phyloP scores from a whole-genome alignment of 345 rosid genomes.

The Bretschneidera sinensis region DNA sequence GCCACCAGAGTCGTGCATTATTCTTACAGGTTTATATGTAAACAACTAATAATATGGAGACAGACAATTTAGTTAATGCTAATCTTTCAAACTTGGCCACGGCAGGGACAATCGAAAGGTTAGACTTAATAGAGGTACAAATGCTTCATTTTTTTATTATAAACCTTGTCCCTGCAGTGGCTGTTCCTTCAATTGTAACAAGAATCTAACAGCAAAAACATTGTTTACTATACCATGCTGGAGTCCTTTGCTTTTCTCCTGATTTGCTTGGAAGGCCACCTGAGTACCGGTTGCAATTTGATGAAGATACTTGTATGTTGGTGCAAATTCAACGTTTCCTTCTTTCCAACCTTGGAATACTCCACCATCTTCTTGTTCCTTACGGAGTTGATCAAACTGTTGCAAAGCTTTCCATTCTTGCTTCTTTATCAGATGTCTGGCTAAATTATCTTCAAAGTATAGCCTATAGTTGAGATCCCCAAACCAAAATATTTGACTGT shows the following conservation, averaged over 20 bases:
- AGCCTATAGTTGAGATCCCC: slow-evolving; percentile 80
- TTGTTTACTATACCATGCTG: slow-evolving; percentile 51
- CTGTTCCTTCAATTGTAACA: background rate
- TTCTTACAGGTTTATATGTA: background rate
- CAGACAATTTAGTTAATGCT: background rate
- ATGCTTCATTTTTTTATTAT: no score
- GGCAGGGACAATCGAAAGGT: background rate
- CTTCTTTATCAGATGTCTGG: slow-evolving; percentile 48
- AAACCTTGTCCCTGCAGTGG: background rate
- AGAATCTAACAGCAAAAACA: background rate
- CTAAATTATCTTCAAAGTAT: slow-evolving; percentile 46
- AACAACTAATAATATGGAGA: no score
- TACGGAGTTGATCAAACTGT: slow-evolving; percentile 57
- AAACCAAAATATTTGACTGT: slow-evolving; percentile 72
- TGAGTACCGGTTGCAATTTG: slow-evolving; percentile 47
- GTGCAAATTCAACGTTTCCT: slow-evolving; percentile 60
- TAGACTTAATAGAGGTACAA: background rate
- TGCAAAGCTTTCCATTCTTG: slow-evolving; percentile 64
- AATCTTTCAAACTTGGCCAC: background rate
- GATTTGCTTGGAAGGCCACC: slow-evolving; percentile 42
- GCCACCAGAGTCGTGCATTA: slow-evolving; percentile 21
- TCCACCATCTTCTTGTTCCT: slow-evolving; percentile 61
- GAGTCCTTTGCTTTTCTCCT: slow-evolving; percentile 74
- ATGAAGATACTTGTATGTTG: slow-evolving; percentile 65
- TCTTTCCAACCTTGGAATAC: slow-evolving; percentile 76